phyloP scores from a whole-genome alignment of 2,329 filamentous ascomycete genomes.

The Clarireedia sp. region DNA sequence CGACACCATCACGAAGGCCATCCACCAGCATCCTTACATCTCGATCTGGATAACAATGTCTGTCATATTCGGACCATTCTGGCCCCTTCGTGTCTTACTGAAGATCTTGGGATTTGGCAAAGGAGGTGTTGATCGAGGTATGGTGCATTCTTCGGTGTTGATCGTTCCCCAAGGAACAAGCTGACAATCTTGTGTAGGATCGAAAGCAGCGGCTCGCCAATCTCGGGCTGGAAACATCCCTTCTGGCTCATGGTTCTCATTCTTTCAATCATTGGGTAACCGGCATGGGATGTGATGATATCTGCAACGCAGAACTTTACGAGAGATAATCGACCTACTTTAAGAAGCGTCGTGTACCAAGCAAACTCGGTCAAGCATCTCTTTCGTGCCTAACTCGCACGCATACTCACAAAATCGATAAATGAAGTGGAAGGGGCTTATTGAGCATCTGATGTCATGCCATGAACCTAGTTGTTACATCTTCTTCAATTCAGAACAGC shows the following conservation, averaged over 20 bases:
- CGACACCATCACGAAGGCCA: background rate
- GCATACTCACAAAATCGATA: too few species aligned
- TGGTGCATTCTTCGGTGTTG: background rate
- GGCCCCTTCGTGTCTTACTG: background rate
- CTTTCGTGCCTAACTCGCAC: too few species aligned
- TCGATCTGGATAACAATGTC: background rate
- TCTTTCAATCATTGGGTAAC: background rate
- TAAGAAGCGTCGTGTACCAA: too few species aligned
- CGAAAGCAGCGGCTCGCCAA: background rate
- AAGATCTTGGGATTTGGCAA: constrained; percentile 5
- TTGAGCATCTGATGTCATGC: too few species aligned
- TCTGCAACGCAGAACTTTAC: too few species aligned
- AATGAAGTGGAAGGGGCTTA: too few species aligned
- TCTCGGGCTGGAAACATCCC: background rate
- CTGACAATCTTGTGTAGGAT: background rate
- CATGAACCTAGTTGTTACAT: too few species aligned
- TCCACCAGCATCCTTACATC: background rate
- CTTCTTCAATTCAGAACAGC: too few species aligned
- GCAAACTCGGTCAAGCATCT: too few species aligned
- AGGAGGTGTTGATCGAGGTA: background rate
- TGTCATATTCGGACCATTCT: background rate
- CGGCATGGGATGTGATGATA: background rate
- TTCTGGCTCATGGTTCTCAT: background rate
- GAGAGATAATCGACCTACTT: too few species aligned
- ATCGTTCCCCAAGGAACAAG: background rate